phyloP scores from a whole-genome alignment of 1,284 basidiomycete species.

The Pulchroboletus neoregius region DNA sequence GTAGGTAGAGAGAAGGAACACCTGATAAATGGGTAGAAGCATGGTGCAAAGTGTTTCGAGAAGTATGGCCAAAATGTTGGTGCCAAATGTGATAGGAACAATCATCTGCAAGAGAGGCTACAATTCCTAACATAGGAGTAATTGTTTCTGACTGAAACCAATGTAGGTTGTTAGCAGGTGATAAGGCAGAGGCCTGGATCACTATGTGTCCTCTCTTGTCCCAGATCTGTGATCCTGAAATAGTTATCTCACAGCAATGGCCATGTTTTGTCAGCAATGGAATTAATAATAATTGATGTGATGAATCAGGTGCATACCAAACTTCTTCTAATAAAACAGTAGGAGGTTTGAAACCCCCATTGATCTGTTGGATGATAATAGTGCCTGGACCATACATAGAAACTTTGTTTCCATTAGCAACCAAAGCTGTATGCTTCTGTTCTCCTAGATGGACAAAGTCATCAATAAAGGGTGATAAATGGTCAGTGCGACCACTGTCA shows the following conservation, averaged over 20 bases:
- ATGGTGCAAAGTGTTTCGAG: no score
- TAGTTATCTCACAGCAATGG: background rate
- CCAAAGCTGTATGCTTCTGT: background rate
- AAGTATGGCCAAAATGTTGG: no score
- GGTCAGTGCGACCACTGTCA: no score
- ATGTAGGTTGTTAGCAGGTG: no score
- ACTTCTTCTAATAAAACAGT: background rate
- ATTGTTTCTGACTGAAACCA: no score
- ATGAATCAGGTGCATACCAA: background rate
- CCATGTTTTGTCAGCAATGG: background rate
- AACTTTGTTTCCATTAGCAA: background rate
- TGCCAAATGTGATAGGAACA: no score
- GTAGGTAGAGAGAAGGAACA: background rate
- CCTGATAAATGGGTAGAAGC: no score
- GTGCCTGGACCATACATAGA: background rate
- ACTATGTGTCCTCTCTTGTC: background rate
- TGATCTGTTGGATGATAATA: no score
- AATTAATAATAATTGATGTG: background rate
- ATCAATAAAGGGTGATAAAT: no score
- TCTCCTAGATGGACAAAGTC: no score
- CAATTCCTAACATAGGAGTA: no score
- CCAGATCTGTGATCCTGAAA: background rate
- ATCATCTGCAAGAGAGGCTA: no score
- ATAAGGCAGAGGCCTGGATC: background rate
- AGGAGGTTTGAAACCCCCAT: background rate